phyloP scores from a whole-genome alignment of 2,329 filamentous ascomycete species.

The Pestalotiopsis sp. region DNA sequence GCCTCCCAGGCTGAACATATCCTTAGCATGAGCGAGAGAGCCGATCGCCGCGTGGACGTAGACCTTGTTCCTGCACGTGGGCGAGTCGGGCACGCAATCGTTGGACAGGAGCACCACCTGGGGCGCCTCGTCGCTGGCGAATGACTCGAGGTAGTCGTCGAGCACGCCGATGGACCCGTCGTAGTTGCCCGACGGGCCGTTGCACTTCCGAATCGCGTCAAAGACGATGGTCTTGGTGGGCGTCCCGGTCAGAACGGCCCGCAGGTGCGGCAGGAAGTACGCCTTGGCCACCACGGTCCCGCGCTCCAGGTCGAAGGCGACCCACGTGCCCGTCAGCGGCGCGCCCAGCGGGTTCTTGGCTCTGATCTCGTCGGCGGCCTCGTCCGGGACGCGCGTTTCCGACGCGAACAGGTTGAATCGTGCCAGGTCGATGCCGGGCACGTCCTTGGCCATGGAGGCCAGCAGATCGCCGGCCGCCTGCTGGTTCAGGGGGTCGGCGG shows the following conservation, averaged over 20 bases:
- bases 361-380: neutral
- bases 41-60: neutral
- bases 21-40: constrained; percentile 13
- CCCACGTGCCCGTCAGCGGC: neutral
- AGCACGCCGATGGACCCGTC: neutral
- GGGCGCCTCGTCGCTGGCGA: neutral
- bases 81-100: constrained; percentile 15
- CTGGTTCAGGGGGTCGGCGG: neutral
- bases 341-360: neutral
- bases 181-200: neutral
- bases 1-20: constrained; percentile 13
- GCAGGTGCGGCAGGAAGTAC: constrained; percentile 14
- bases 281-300: constrained; percentile 15
- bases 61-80: constrained; percentile 13
- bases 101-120: constrained; percentile 14
- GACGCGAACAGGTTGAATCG: neutral
- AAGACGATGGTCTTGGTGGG: constrained; percentile 10
- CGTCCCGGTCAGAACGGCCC: neutral
- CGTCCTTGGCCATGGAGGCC: neutral
- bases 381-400: neutral
- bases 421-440: neutral
- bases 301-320: constrained; percentile 18
- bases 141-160: neutral
- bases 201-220: neutral
- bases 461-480: neutral